Conservation (phyloP, 768 basidiomycete genomes). For the Strobilomyces confusus region DNA sequence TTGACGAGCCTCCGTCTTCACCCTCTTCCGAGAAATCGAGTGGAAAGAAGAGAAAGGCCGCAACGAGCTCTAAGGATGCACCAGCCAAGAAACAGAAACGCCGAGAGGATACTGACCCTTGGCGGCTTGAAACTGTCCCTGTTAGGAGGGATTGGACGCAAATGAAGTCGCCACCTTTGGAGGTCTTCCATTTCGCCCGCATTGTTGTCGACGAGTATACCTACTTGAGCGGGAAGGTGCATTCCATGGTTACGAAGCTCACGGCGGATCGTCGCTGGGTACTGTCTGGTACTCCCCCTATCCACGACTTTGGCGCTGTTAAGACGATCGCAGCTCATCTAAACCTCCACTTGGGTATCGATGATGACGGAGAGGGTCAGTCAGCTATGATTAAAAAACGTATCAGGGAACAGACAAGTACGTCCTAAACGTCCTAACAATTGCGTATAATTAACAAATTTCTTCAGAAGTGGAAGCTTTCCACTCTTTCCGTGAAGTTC, state of each 20-base stretch:
- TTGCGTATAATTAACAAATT: constrained; percentile 14
- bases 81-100: constrained; percentile 57
- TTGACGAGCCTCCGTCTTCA: constrained; percentile 43
- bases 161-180: constrained; percentile 80
- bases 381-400: constrained; percentile 77
- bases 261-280: constrained; percentile 87
- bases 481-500: constrained; percentile 95
- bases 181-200: constrained; percentile 90
- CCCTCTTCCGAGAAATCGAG: constrained; percentile 34
- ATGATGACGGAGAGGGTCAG: constrained; percentile 81
- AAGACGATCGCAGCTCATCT: constrained; percentile 90
- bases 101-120: constrained; percentile 63
- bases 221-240: constrained; percentile 78
- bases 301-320: constrained; percentile 84
- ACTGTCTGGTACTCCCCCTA: constrained; percentile 93
- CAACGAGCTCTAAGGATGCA: constrained; percentile 29
- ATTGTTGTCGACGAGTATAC: constrained; percentile 94
- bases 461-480: constrained; percentile 79
- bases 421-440: constrained; percentile 12
- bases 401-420: constrained; percentile 79
- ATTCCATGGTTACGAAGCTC: constrained; percentile 72
- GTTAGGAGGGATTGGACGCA: constrained; percentile 73
- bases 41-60: constrained; percentile 47
- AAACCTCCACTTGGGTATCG: constrained; percentile 85
- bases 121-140: constrained; percentile 61